Evolutionary conservation across 768 basidiomycete species (phyloP).

Genomic region (Trametes sanguinea): DNA sequence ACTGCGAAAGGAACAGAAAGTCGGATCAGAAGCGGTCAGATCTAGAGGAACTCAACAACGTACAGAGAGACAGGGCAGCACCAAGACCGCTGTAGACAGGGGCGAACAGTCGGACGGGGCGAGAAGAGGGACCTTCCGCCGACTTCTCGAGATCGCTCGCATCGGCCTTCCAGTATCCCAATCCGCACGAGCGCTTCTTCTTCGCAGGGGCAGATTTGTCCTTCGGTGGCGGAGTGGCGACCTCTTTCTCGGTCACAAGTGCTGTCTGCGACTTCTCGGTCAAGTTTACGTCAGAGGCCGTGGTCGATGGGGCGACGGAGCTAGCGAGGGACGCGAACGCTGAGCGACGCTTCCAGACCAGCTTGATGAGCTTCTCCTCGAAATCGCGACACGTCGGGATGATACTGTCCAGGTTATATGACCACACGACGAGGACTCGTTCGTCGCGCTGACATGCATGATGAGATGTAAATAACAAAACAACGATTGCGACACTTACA

Average conservation of each 20-base stretch:
- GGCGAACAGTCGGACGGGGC: slow-evolving; percentile 59
- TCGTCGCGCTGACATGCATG: slow-evolving; percentile 65
- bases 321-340: slow-evolving; percentile 40
- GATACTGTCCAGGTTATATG: slow-evolving; percentile 78
- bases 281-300: slow-evolving; percentile 54
- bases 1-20: slow-evolving; percentile 39
- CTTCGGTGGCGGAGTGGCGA: slow-evolving; percentile 21
- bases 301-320: slow-evolving; percentile 44
- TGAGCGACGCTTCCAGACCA: slow-evolving; percentile 64
- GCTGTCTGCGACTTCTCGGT: slow-evolving; percentile 45
- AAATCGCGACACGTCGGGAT: slow-evolving; percentile 75
- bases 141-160: slow-evolving; percentile 56
- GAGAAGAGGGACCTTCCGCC: slow-evolving; percentile 31
- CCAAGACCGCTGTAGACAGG: slow-evolving; percentile 76
- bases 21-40: not conserved
- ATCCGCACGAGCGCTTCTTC: slow-evolving; percentile 30
- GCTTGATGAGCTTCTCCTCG: slow-evolving; percentile 75
- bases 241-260: slow-evolving; percentile 25
- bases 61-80: slow-evolving; percentile 66
- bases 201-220: slow-evolving; percentile 15
- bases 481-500: slow-evolving; percentile 41
- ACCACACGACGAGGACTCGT: slow-evolving; percentile 81
- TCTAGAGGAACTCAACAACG: slow-evolving; percentile 24
- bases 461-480: not conserved
- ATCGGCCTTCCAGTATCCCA: slow-evolving; percentile 32